Conservation (phyloP, 2,329 filamentous ascomycete species). For the Phoma sp. region DNA sequence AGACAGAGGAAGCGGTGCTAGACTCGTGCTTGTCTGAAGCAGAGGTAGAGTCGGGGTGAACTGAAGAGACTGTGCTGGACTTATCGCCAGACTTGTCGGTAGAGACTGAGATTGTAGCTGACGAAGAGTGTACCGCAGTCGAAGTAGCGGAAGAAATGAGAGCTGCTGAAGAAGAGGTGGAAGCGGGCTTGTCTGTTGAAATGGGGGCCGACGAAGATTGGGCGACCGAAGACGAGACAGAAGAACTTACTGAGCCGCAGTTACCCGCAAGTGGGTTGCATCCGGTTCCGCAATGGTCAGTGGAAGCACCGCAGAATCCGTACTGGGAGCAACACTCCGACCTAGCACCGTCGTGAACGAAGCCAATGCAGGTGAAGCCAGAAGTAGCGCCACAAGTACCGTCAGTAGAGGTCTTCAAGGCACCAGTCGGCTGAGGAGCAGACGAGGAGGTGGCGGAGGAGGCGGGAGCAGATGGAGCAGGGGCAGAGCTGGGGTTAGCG, state of each 20-base stretch:
- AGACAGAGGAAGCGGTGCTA: conserved; percentile 6
- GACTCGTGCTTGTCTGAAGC: conserved; percentile 14
- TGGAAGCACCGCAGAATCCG: conserved; percentile 49
- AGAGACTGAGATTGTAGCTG: conserved; percentile 18
- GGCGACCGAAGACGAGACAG: conserved; percentile 19
- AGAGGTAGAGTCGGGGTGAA: conserved; percentile 10
- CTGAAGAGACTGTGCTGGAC: conserved; percentile 12
- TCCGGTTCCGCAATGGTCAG: conserved; percentile 41
- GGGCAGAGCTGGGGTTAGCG: conserved; percentile 13
- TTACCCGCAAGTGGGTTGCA: conserved; percentile 42
- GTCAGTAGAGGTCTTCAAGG: conserved; percentile 24
- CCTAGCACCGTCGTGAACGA: conserved; percentile 30
- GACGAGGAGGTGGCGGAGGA: neutral
- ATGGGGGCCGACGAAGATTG: conserved; percentile 18
- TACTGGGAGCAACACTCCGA: conserved; percentile 55
- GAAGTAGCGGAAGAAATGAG: conserved; percentile 11
- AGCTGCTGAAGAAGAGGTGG: conserved; percentile 12
- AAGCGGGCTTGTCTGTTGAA: conserved; percentile 15
- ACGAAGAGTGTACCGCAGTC: conserved; percentile 15
- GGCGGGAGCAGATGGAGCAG: conserved; percentile 8
- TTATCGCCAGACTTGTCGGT: conserved; percentile 13
- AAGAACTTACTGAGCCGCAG: conserved; percentile 14
- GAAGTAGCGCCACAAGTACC: conserved; percentile 32
- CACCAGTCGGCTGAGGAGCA: conserved; percentile 16
- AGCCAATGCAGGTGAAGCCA: conserved; percentile 37